These are phyloP conservation scores for Mariannaea elegans DNA, from an alignment of 2,329 filamentous ascomycete genomes.

Conservation along the genomic window DNA sequence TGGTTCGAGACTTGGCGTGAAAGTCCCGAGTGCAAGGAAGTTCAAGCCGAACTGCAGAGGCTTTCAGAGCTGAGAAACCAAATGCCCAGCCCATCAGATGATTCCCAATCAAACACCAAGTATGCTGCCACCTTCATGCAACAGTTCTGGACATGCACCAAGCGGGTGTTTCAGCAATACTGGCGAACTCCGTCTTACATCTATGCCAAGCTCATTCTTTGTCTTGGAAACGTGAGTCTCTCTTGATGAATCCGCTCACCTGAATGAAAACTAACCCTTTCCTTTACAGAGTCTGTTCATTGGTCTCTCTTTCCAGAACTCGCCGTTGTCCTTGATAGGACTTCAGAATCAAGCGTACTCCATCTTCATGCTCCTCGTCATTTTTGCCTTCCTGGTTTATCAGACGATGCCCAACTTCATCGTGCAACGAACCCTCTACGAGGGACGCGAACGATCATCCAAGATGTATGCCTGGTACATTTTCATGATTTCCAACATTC, in stretches of 20 bases:
- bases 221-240: conserved; percentile 48
- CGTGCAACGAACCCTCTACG: conserved; percentile 73
- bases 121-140: conserved; percentile 73
- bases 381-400: conserved; percentile 72
- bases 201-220: conserved; percentile 73
- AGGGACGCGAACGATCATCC: conserved; percentile 72
- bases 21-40: conserved; percentile 40
- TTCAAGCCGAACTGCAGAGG: conserved; percentile 43
- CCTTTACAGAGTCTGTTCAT: conserved; percentile 69
- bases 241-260: no score
- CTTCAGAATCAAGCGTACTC: conserved; percentile 77
- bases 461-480: conserved; percentile 75
- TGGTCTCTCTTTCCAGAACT: conserved; percentile 73
- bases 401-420: conserved; percentile 78
- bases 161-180: conserved; percentile 79
- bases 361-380: conserved; percentile 75
- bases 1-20: conserved; percentile 47
- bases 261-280: no score
- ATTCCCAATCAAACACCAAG: no score
- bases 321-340: conserved; percentile 68
- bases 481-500: conserved; percentile 68
- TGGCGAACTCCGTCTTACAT: conserved; percentile 82
- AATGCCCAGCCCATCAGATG: no score
- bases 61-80: no score
- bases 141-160: conserved; percentile 66